Percentiles rank a stretch among this genome's conserved stretches.
Conservation (phyloP, 2,329 filamentous ascomycete genomes). For the Ceratocystis variospora region DNA sequence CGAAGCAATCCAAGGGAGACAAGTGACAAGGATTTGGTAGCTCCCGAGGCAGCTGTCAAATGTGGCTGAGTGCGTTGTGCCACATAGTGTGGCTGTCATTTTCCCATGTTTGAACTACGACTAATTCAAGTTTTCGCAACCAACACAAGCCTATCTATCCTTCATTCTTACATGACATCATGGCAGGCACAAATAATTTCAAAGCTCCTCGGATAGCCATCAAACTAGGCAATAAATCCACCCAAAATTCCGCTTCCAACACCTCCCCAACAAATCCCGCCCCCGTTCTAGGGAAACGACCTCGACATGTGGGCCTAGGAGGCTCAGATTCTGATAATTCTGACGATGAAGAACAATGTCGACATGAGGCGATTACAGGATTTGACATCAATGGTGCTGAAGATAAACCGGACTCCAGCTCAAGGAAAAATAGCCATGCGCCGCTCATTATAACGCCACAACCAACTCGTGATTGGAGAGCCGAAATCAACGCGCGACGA, state of each 20-base stretch:
- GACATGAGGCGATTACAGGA: slow-evolving; percentile 14
- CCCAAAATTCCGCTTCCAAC: slow-evolving; percentile 4
- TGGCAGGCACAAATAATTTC: slow-evolving; percentile 4
- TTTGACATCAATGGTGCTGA: slow-evolving; percentile 13
- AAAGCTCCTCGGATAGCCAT: slow-evolving; percentile 20
- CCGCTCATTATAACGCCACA: slow-evolving; percentile 19
- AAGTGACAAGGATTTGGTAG: neutral
- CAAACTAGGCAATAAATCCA: slow-evolving; percentile 17
- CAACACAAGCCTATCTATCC: neutral
- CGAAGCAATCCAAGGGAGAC: neutral
- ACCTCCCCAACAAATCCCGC: slow-evolving; percentile 8
- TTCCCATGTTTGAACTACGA: neutral
- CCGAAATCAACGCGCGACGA: slow-evolving; percentile 17
- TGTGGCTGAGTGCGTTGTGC: neutral
- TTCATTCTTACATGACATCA: neutral
- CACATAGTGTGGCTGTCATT: neutral
- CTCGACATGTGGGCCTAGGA: slow-evolving; percentile 15
- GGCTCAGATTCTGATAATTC: slow-evolving; percentile 19
- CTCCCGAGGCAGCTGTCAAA: neutral
- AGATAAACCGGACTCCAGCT: slow-evolving; percentile 2
- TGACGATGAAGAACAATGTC: slow-evolving; percentile 12
- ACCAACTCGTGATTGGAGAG: slow-evolving; percentile 16
- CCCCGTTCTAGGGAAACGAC: slow-evolving; percentile 19
- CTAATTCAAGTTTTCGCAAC: neutral
- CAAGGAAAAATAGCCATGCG: slow-evolving; percentile 1